A percentile compares a stretch with the other conserved stretches of the same genome.
Conservation (phyloP, 2,329 filamentous ascomycete species). For the Hyphodiscus sp. region DNA sequence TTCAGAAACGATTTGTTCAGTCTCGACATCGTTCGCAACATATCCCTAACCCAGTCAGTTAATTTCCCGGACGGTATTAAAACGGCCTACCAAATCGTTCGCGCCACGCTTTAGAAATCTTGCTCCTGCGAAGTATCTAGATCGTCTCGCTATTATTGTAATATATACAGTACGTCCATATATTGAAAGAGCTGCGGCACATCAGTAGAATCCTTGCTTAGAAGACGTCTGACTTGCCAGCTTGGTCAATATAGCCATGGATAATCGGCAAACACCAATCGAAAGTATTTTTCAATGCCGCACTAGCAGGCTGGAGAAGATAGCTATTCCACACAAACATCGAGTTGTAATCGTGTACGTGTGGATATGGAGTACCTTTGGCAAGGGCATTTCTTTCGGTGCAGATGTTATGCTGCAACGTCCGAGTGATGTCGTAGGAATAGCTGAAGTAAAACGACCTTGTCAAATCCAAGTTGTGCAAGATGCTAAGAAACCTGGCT, state of each 20-base stretch:
- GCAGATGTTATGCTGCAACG: conserved; percentile 86
- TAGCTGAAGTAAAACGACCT: conserved; percentile 98
- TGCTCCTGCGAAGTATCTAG: conserved; percentile 88
- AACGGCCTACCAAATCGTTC: conserved; percentile 63
- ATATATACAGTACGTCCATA: conserved; percentile 88
- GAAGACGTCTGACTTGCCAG: conserved; percentile 38
- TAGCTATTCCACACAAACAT: conserved; percentile 99
- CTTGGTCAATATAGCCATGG: conserved; percentile 93
- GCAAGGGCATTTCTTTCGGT: conserved; percentile 67
- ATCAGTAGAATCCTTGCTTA: conserved; percentile 7
- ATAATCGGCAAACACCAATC: conserved; percentile 97
- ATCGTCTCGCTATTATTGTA: conserved; percentile 86
- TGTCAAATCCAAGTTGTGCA: conserved; percentile 85
- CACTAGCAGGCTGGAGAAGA: conserved; percentile 68
- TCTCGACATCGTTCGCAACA: conserved; percentile 97
- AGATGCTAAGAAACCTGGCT: conserved; percentile 77
- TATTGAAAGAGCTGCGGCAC: conserved; percentile 59
- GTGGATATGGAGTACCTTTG: conserved; percentile 52
- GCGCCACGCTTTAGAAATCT: conserved; percentile 90
- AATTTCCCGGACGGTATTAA: neutral
- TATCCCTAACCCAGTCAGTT: conserved; percentile 51
- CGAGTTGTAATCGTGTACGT: conserved; percentile 66
- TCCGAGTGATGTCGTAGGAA: conserved; percentile 91
- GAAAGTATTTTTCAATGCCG: conserved; percentile 69
- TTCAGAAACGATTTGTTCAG: conserved; percentile 95